A percentile compares a stretch with the other conserved stretches of the same genome.
phyloP scores from a whole-genome alignment of 2,329 filamentous ascomycete genomes.

The Colletotrichum phormii region DNA sequence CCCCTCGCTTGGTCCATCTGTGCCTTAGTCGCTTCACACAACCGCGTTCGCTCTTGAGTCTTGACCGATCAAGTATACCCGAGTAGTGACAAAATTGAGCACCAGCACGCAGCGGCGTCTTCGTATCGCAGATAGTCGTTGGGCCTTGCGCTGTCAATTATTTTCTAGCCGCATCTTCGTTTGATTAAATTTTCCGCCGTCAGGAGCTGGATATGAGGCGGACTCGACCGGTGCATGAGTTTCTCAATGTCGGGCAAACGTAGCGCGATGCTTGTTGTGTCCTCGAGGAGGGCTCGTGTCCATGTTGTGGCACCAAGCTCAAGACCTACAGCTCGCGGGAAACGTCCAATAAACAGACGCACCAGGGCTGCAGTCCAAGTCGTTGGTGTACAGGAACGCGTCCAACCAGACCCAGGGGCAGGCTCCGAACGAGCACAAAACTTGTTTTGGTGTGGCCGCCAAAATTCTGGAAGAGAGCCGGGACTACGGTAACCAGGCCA shows the following conservation, averaged over 20 bases:
- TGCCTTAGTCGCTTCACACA: neutral
- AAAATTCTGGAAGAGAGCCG: neutral
- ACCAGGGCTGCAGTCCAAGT: slow-evolving; percentile 14
- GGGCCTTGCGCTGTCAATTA: neutral
- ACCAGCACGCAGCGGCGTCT: neutral
- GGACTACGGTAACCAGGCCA: neutral
- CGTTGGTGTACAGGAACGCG: slow-evolving; percentile 34
- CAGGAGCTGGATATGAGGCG: neutral
- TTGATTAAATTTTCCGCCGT: neutral
- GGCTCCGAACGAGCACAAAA: slow-evolving; percentile 22
- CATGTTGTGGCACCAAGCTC: slow-evolving; percentile 28
- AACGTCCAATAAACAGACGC: slow-evolving; percentile 17
- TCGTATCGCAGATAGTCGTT: neutral
- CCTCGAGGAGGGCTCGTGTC: slow-evolving; percentile 31
- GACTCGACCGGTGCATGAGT: neutral
- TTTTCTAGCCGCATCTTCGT: slow-evolving; percentile 12
- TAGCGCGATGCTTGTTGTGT: slow-evolving; percentile 7
- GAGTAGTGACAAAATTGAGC: neutral
- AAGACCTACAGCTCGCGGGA: slow-evolving; percentile 18
- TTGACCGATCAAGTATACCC: neutral
- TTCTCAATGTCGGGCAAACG: slow-evolving; percentile 8
- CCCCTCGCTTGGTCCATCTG: neutral
- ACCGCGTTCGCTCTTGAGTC: neutral
- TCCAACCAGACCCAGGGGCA: slow-evolving; percentile 20
- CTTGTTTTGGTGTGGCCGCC: slow-evolving; percentile 27